phyloP scores from a whole-genome alignment of 345 rosid species.

The Citrus medica region DNA sequence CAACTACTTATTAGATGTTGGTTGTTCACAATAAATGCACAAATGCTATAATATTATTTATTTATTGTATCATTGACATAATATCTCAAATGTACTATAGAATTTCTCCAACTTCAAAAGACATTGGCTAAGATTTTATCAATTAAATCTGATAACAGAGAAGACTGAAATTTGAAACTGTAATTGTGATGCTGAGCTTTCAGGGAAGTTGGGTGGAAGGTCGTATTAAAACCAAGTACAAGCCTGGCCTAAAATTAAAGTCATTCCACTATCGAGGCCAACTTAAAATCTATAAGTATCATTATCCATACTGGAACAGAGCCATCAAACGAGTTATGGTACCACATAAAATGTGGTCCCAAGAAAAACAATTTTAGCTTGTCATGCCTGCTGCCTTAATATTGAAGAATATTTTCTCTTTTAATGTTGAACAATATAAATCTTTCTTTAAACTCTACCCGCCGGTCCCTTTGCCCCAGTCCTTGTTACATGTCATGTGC shows the following conservation, averaged over 20 bases:
- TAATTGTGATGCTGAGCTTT: neutral
- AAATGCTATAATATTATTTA: too few relatives aligned
- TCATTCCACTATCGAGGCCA: neutral
- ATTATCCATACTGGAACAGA: neutral
- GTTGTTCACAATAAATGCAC: too few relatives aligned
- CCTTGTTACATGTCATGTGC: neutral
- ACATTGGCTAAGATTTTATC: neutral
- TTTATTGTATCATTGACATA: too few relatives aligned
- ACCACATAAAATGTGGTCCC: slow-evolving; percentile 1
- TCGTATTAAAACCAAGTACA: neutral
- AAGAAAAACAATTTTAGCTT: neutral
- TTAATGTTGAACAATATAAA: neutral
- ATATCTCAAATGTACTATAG: too few relatives aligned
- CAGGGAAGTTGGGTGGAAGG: neutral
- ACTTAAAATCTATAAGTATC: neutral
- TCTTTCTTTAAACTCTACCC: neutral
- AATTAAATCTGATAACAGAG: neutral
- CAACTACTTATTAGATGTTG: too few relatives aligned
- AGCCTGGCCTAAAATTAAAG: neutral
- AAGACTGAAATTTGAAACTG: neutral
- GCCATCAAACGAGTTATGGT: neutral
- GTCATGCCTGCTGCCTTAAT: neutral
- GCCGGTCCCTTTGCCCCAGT: neutral
- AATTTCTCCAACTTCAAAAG: neutral
- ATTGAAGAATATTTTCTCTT: neutral